Evolutionary conservation across 2,329 filamentous ascomycete species (phyloP), one percentile per base, ranked within the genome.

Genomic region (Fusarium solani-melongenae): DNA sequence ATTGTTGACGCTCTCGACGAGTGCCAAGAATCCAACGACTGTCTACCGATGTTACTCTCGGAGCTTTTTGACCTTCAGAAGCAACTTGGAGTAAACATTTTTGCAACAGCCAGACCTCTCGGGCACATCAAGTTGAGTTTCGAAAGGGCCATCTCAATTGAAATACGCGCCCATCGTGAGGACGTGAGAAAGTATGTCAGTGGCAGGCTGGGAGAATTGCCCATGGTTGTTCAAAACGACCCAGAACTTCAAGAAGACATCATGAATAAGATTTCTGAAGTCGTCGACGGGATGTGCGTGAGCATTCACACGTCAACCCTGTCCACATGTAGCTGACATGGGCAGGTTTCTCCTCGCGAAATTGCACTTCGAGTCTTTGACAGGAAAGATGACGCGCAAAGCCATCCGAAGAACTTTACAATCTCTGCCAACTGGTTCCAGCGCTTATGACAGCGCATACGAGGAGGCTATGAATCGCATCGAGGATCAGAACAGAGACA

Each of bases 391-490:
- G 44, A 49, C 44, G 10, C 24, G 5, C 5, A 49, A 49, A 29
- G 24, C 15, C 24, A 49, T 49, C 3, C 44, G 15, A n/a, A 49
- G 0, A 70, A 0, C 70, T 87, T 0, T 70, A 78, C 0, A 79
- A 41, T 24, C 81, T 80, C 11, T 49, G 1, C 44, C 44, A 2
- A 49, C 24, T 7, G 44, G 44, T 1, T 49, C 44, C 5, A 3
- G 70, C 53, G 76, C 14, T 77, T 77, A 8, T 14, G 3, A 71
- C 11, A 14, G 22, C 7, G 82, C 83, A 0, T 89, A 89, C 56
- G 64, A 80, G 0, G 66, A 82, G 0, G 82, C 82, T 0, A 84
- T 88, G 76, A 39, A 82, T 5, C 77, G 85, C 14, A 86, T 88
- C 31, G 53, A 82, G 15, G 65, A 72, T 0, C 85, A 88, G 57